These are phyloP conservation scores for Cicer arietinum DNA, from an alignment of 306 rosid genomes.

Conservation along the genomic window DNA sequence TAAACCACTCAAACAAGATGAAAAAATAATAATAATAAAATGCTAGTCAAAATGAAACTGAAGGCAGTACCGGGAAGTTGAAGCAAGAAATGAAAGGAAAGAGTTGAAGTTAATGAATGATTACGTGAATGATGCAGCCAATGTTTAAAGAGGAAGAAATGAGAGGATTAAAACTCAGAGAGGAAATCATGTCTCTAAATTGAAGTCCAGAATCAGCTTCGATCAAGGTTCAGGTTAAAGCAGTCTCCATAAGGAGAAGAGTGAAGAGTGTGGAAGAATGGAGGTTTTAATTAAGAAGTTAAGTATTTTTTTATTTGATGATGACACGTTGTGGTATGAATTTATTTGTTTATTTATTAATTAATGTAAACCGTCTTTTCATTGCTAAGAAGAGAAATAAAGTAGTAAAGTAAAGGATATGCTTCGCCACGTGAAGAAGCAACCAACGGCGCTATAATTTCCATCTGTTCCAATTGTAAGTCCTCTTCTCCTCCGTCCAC, in stretches of 20 bases:
- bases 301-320: not conserved
- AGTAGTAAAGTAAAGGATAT: slow-evolving; percentile 35
- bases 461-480: slow-evolving; percentile 26
- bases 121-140: slow-evolving; percentile 20
- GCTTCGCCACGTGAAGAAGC: slow-evolving; percentile 48
- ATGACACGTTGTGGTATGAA: slow-evolving; percentile 44
- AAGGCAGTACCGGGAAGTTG: not conserved
- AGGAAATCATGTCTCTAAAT: slow-evolving; percentile 46
- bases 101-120: slow-evolving; percentile 11
- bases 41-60: not conserved
- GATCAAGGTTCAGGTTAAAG: slow-evolving; percentile 21
- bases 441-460: slow-evolving; percentile 37
- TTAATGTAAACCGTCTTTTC: not conserved
- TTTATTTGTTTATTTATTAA: not conserved
- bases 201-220: slow-evolving; percentile 4
- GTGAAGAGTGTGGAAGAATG: not conserved
- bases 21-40: not conserved
- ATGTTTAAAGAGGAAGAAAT: slow-evolving; percentile 40
- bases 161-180: slow-evolving; percentile 42
- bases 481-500: not conserved
- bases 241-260: not conserved
- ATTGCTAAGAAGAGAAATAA: slow-evolving; percentile 23
- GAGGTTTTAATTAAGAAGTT: not conserved
- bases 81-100: not conserved
- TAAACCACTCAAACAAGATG: too few species aligned